phyloP scores from a whole-genome alignment of 805 yeast species.

The Saccharomyces mikatae region DNA sequence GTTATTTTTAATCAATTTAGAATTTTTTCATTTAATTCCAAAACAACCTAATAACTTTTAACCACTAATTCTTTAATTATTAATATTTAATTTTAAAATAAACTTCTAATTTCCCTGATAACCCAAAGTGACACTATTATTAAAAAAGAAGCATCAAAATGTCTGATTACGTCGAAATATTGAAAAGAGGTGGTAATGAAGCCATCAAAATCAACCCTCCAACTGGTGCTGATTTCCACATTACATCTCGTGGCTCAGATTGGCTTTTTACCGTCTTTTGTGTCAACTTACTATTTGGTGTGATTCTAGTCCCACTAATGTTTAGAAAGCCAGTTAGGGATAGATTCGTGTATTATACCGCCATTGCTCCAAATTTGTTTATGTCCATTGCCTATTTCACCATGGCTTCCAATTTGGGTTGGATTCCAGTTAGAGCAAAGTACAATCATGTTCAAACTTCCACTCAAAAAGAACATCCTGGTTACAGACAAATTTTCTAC shows the following conservation, averaged over 20 bases:
- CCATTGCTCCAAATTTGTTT: conserved; percentile 37
- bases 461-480: conserved; percentile 20
- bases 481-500: conserved; percentile 46
- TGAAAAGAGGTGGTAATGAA: conserved; percentile 24
- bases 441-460: conserved; percentile 38
- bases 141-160: background rate
- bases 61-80: background rate
- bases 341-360: conserved; percentile 29
- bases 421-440: conserved; percentile 39
- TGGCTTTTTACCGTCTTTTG: conserved; percentile 59
- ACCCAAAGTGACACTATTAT: background rate
- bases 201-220: conserved; percentile 39
- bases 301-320: conserved; percentile 28
- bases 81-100: background rate
- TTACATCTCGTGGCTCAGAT: conserved; percentile 53
- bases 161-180: conserved; percentile 4
- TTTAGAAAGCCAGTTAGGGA: conserved; percentile 27
- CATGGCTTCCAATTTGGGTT: conserved; percentile 50
- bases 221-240: conserved; percentile 37
- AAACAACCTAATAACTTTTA: background rate
- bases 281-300: conserved; percentile 22
- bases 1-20: background rate
- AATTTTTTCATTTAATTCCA: background rate
- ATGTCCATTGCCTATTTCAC: conserved; percentile 44
- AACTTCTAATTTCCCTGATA: background rate